phyloP scores from a whole-genome alignment of 306 rosid genomes.

The Cyclanthera cordifolia region DNA sequence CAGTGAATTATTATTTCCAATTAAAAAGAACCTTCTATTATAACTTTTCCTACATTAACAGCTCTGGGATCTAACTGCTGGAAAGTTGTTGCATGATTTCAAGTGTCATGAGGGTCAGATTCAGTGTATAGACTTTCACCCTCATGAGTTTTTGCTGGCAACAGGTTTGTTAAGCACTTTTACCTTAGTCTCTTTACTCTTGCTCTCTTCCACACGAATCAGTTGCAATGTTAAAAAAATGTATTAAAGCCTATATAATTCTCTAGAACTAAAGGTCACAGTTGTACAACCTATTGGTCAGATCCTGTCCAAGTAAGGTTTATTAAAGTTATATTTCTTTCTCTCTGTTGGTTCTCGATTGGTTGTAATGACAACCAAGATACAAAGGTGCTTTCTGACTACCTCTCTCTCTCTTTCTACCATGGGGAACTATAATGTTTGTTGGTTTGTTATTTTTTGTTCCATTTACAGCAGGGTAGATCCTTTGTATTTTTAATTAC shows the following conservation, averaged over 20 bases:
- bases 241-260: too few relatives aligned
- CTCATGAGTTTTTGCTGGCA: conserved; percentile 88
- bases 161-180: conserved; percentile 55
- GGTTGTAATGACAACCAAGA: neutral
- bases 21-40: conserved; percentile 7
- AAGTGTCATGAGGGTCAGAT: conserved; percentile 90
- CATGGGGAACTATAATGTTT: neutral
- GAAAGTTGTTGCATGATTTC: conserved; percentile 89
- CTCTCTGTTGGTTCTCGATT: neutral
- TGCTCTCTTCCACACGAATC: neutral
- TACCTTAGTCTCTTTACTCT: conserved; percentile 5
- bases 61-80: conserved; percentile 99
- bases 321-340: neutral
- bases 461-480: neutral
- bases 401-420: neutral
- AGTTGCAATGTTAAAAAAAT: neutral
- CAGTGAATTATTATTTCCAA: neutral
- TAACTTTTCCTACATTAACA: conserved; percentile 22
- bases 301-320: too few relatives aligned
- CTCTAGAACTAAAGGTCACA: too few relatives aligned
- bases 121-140: conserved; percentile 97
- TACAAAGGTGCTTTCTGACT: neutral
- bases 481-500: neutral
- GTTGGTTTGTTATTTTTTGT: neutral
- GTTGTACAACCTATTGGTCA: too few relatives aligned